A percentile compares a stretch with the other conserved stretches of the same genome.
Evolutionary conservation across 805 yeast genomes (phyloP).

Genomic region (Debaryomyces maramus): DNA sequence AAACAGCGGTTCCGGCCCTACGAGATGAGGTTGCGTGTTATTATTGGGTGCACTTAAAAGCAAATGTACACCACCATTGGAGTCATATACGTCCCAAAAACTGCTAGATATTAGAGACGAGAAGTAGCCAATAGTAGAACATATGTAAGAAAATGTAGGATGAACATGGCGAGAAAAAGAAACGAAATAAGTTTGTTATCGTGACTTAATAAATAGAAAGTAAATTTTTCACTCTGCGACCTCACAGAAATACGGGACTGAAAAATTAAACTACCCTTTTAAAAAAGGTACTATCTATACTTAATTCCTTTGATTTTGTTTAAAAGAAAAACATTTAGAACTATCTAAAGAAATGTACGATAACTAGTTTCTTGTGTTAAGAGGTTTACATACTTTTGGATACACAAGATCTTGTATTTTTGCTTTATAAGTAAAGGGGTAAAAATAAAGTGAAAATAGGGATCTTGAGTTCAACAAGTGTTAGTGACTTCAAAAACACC

Average conservation of each 20-base stretch:
- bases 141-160: not conserved
- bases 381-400: not conserved
- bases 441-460: constrained; percentile 1
- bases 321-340: not conserved
- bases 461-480: not conserved
- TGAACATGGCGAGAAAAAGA: not conserved
- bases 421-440: not conserved
- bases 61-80: not conserved
- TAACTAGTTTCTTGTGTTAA: not conserved
- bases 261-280: not conserved
- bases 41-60: not conserved
- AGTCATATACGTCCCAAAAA: not conserved
- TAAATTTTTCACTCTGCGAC: not conserved
- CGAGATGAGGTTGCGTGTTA: not conserved
- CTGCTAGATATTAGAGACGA: not conserved
- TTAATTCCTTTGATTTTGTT: not conserved
- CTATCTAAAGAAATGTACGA: constrained; percentile 1
- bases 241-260: not conserved
- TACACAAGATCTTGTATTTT: not conserved
- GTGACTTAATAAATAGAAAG: not conserved
- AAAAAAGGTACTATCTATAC: not conserved
- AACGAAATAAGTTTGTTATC: not conserved
- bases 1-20: not conserved
- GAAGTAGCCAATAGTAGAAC: not conserved
- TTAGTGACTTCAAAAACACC: too few species aligned